Evolutionary conservation across 441 rosid species (phyloP).

Genomic region (Euphorbia schlechtendalii): DNA sequence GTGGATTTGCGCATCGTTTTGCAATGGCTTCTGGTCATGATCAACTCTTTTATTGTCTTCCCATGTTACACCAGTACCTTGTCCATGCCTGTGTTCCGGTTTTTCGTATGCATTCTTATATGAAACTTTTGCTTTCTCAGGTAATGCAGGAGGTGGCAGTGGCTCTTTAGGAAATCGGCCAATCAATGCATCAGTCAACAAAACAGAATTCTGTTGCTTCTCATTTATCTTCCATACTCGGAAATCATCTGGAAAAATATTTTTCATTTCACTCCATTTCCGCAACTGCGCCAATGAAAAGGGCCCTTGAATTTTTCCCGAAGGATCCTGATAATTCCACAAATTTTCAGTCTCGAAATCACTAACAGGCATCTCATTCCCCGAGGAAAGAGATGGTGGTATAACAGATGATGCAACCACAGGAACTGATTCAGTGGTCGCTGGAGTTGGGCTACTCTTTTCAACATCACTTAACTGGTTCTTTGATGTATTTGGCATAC

Average conservation of each 20-base stretch:
- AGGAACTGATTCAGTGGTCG: conserved; percentile 28
- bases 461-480: conserved; percentile 27
- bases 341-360: conserved; percentile 45
- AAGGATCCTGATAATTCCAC: conserved; percentile 93
- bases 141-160: conserved; percentile 21
- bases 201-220: conserved; percentile 59
- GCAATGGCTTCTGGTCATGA: conserved; percentile 35
- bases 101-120: conserved; percentile 24
- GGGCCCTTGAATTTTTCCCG: conserved; percentile 85
- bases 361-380: conserved; percentile 32
- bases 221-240: conserved; percentile 72
- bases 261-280: conserved; percentile 65
- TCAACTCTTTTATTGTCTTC: conserved; percentile 36
- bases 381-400: conserved; percentile 32
- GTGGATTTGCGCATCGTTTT: conserved; percentile 32
- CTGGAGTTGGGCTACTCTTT: conserved; percentile 22
- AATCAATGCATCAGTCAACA: conserved; percentile 66
- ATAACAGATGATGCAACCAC: conserved; percentile 30
- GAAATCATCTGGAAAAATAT: conserved; percentile 67
- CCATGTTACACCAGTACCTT: conserved; percentile 23
- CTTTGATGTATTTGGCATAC: conserved; percentile 25
- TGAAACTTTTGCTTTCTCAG: conserved; percentile 30
- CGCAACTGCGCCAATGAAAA: conserved; percentile 66
- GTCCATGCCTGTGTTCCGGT: conserved; percentile 22
- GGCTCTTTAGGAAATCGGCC: conserved; percentile 34